Base-by-base conservation (phyloP, 2,329 filamentous ascomycete genomes). In the Aspergillus versicolor region DNA sequence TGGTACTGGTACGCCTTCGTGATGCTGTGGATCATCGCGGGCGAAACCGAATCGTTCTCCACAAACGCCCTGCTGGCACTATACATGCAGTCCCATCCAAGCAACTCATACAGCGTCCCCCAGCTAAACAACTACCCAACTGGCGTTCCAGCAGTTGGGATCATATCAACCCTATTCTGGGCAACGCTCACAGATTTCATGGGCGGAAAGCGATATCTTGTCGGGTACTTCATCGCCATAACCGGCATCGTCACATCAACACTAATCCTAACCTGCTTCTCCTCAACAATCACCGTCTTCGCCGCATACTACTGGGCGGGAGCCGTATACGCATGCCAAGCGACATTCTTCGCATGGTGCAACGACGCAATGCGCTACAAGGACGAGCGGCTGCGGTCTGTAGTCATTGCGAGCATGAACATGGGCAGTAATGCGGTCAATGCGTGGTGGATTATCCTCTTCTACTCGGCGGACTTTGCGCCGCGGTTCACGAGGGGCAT, bases 311-410 rank as follows among this genome's bases (percentile, higher is more conserved):
- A 89, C 70, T 87, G 84, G 83, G 85, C 87, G 0, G 88, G 88
- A 1, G 77, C 82, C 3, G 85, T 89, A 0, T 90, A 90, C 63
- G 87, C 88, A 0, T 88, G 87, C 65, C 87, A 91, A 70, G 87
- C 88, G 0, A 88, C 85, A 0, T 90, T 90, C 63, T 90, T 91
- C 63, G 88, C 88, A 0, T 90, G 88, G 88, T 88, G 86, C 21
- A 90, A 91, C 63, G 88, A 90, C 64, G 84, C 85, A 2, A 82
- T 88, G 75, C 79, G 85, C 7, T 81, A 82, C 54, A 83, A 89
- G 63, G 83, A 88, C 58, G 81, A 82, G 19, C 80, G 85, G 45
- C 82, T 87, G 62, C 78, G 88, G 4, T 84, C 82, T 2, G 81
- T 90, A 1, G 87, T 90, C 0, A 81, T 91, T 37, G 88, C 87